These are phyloP conservation scores for Mucor saturninus DNA, from an alignment of 371 early-diverging fungal genomes.

Conservation along the genomic window DNA sequence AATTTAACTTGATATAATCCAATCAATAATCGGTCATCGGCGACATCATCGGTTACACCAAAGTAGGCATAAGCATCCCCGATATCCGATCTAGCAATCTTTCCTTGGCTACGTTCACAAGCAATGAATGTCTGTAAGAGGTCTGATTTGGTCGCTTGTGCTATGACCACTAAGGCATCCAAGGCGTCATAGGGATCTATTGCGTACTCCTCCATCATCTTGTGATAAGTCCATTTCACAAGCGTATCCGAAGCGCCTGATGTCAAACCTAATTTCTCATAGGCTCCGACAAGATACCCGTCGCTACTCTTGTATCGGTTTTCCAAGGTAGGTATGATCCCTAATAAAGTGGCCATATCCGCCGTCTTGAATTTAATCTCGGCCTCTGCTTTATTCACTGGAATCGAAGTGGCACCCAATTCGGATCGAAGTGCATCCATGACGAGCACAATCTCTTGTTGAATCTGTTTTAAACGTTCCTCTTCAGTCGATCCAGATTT, in stretches of 20 bases:
- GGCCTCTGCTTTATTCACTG: constrained; percentile 5
- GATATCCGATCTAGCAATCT: constrained; percentile 49
- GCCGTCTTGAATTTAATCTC: constrained; percentile 17
- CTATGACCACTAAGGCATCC: constrained; percentile 48
- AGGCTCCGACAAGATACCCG: constrained; percentile 32
- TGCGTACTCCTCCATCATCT: constrained; percentile 38
- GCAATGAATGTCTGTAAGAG: constrained; percentile 47
- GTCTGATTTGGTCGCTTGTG: constrained; percentile 42
- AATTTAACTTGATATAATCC: constrained; percentile 42
- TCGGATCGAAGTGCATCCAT: constrained; percentile 27
- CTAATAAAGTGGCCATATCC: constrained; percentile 19
- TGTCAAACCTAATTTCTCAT: constrained; percentile 50
- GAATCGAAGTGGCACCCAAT: constrained; percentile 20
- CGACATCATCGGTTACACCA: constrained; percentile 37
- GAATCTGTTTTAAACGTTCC: constrained; percentile 23
- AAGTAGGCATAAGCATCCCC: constrained; percentile 60
- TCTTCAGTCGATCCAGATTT: constrained; percentile 12
- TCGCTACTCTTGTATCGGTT: constrained; percentile 10
- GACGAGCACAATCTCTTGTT: constrained; percentile 32
- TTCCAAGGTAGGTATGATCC: constrained; percentile 25
- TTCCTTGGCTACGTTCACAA: constrained; percentile 52
- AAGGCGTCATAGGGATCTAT: constrained; percentile 34
- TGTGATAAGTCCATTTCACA: constrained; percentile 56
- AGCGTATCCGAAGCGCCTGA: constrained; percentile 52
- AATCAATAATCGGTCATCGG: constrained; percentile 35